A percentile compares a stretch with the other conserved stretches of the same genome.
These are phyloP conservation scores for Candida piceae DNA, from an alignment of 805 yeast species.

Conservation along the genomic window DNA sequence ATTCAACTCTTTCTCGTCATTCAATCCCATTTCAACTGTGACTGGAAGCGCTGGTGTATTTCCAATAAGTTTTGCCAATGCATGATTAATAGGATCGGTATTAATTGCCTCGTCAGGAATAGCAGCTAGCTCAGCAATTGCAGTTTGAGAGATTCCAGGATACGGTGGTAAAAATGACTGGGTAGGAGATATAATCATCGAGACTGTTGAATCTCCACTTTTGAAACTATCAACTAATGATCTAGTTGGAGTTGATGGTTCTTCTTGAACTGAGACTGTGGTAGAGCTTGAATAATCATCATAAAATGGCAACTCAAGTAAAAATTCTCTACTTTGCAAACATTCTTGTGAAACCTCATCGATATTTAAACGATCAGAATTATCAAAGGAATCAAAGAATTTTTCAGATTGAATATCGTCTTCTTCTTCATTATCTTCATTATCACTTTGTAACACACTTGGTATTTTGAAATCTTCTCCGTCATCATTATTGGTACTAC, in stretches of 20 bases:
- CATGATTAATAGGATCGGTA: slow-evolving; percentile 67
- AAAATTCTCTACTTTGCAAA: no score
- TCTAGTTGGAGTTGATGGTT: slow-evolving; percentile 13
- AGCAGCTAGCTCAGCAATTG: slow-evolving; percentile 72
- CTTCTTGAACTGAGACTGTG: not conserved
- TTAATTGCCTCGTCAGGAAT: slow-evolving; percentile 74
- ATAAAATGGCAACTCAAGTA: slow-evolving; percentile 24
- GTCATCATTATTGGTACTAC: slow-evolving; percentile 1
- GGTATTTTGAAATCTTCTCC: no score
- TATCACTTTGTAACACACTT: no score
- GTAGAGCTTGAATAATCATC: not conserved
- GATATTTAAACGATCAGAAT: no score
- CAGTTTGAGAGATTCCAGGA: slow-evolving; percentile 48
- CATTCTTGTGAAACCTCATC: no score
- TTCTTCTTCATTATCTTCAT: not conserved
- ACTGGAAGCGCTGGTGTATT: slow-evolving; percentile 18
- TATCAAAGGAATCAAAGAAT: no score
- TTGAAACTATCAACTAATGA: slow-evolving; percentile 7
- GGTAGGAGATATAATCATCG: slow-evolving; percentile 29
- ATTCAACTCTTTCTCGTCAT: slow-evolving; percentile 20
- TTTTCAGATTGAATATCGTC: not conserved
- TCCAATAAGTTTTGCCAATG: slow-evolving; percentile 79
- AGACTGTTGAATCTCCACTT: slow-evolving; percentile 16
- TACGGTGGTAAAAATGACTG: slow-evolving; percentile 33
- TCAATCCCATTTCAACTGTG: slow-evolving; percentile 19